These are phyloP conservation scores for Antitrichia curtipendula DNA, from an alignment of 225 moss, liverwort and hornwort species.

Conservation along the genomic window DNA sequence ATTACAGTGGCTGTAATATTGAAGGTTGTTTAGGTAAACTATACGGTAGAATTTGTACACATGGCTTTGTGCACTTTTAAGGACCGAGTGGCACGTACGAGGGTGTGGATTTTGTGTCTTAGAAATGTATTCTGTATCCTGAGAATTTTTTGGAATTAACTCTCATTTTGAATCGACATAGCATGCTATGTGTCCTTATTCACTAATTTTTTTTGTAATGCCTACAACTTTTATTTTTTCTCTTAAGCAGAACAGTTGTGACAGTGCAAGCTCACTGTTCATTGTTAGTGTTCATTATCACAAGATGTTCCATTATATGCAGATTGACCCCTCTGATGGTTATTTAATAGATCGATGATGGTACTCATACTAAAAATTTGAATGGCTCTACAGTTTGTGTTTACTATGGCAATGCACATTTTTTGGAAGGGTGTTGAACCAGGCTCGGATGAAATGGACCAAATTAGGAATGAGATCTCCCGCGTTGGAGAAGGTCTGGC, in stretches of 20 bases:
- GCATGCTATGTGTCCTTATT: neutral
- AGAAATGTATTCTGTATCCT: neutral
- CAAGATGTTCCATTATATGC: neutral
- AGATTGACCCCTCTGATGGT: too few species aligned
- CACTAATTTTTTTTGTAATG: too few species aligned
- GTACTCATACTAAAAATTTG: neutral
- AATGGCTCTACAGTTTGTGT: neutral
- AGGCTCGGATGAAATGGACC: neutral
- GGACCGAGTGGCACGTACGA: neutral
- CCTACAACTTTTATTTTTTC: too few species aligned
- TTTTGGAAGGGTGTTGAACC: neutral
- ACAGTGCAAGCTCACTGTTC: neutral
- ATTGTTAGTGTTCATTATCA: neutral
- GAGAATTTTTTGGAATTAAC: neutral
- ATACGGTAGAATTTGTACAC: neutral
- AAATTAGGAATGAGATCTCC: neutral
- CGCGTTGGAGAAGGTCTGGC: fast-evolving
- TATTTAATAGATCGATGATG: neutral
- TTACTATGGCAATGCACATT: neutral
- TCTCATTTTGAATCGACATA: neutral
- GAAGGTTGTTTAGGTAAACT: too few species aligned
- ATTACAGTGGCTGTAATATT: neutral
- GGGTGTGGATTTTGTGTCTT: neutral
- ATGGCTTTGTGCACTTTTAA: neutral
- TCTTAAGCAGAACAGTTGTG: neutral